Percentiles rank a stretch among this genome's conserved stretches.
Evolutionary conservation across 1,284 basidiomycete genomes (phyloP).

Genomic region (Sporisorium exsertum): DNA sequence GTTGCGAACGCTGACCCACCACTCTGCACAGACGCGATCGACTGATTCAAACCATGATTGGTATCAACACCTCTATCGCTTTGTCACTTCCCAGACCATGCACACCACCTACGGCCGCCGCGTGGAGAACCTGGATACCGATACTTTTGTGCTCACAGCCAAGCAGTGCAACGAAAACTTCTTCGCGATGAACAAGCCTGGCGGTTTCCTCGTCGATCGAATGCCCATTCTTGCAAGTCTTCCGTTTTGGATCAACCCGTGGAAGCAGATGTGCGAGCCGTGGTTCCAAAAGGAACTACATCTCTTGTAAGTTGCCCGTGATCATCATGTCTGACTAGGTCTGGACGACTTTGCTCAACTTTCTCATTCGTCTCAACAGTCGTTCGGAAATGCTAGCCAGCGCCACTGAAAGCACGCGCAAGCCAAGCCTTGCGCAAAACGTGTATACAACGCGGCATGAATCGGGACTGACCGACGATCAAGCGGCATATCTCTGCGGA

Average conservation of each 20-base stretch:
- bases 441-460: no score
- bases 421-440: no score
- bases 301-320: conserved; percentile 5
- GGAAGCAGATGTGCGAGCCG: conserved; percentile 2
- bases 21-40: no score
- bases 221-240: neutral
- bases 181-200: neutral
- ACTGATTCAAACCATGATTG: no score
- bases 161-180: conserved; percentile 8
- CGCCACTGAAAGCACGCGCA: no score
- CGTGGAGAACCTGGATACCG: neutral
- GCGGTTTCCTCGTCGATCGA: conserved; percentile 1
- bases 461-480: no score
- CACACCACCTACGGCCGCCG: neutral
- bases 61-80: neutral
- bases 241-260: neutral
- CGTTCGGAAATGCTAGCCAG: no score
- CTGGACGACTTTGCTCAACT: no score
- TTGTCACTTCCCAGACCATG: neutral
- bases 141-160: neutral
- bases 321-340: no score
- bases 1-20: neutral
- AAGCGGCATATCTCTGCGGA: no score
- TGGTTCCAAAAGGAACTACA: neutral
- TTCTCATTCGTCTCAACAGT: no score